phyloP scores from a whole-genome alignment of 768 basidiomycete genomes.

The Tylopilus sp. region DNA sequence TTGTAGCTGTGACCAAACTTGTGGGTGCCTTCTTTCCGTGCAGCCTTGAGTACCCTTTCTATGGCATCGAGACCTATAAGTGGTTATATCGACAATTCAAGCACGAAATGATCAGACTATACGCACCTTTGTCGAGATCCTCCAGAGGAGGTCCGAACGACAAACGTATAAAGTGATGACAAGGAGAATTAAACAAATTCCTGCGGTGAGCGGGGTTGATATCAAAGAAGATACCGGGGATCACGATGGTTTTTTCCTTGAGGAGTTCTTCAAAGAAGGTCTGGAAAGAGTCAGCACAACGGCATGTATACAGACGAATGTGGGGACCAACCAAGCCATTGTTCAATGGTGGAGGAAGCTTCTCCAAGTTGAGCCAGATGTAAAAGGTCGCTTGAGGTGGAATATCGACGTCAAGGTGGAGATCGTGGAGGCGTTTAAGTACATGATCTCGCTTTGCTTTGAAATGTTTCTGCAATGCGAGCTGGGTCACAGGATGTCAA shows the following conservation, averaged over 20 bases:
- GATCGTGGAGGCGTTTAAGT: constrained; percentile 69
- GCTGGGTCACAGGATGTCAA: constrained; percentile 31
- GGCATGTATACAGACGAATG: background rate
- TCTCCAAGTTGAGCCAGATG: constrained; percentile 87
- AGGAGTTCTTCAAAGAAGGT: constrained; percentile 94
- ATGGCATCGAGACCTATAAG: constrained; percentile 79
- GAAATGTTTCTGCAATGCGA: constrained; percentile 88
- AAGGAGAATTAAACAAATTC: constrained; percentile 87
- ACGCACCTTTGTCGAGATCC: constrained; percentile 70
- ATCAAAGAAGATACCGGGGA: constrained; percentile 89
- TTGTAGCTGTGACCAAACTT: constrained; percentile 71
- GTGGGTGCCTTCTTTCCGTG: constrained; percentile 55
- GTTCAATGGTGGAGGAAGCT: constrained; percentile 77
- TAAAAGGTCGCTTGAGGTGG: constrained; percentile 88
- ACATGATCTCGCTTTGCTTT: constrained; percentile 89
- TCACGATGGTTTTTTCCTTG: constrained; percentile 87
- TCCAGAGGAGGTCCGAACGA: constrained; percentile 82
- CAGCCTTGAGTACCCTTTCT: constrained; percentile 68
- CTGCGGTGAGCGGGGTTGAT: constrained; percentile 76
- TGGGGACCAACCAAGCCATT: constrained; percentile 68
- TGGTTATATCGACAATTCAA: background rate
- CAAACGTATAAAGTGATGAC: constrained; percentile 85
- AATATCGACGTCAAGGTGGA: constrained; percentile 74
- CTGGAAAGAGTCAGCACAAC: constrained; percentile 28
- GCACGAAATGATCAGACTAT: background rate